Evolutionary conservation across 768 basidiomycete genomes (phyloP).

Genomic region (Phaeotremella fagi): DNA sequence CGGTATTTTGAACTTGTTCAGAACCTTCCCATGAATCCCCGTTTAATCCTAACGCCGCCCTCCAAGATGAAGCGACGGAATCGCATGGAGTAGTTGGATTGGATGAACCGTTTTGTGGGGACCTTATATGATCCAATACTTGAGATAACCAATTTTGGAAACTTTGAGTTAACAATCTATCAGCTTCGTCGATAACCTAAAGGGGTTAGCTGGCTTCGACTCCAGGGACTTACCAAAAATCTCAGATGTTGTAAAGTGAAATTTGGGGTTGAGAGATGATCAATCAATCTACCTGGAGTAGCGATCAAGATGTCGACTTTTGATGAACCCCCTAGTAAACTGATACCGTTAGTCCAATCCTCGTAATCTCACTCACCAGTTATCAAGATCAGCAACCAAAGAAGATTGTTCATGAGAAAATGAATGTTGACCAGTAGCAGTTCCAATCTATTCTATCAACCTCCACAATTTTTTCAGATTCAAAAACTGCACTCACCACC

Average conservation of each 20-base stretch:
- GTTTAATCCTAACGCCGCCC: slow-evolving; percentile 29
- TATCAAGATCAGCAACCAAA: slow-evolving; percentile 61
- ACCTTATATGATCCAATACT: slow-evolving; percentile 69
- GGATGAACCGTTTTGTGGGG: slow-evolving; percentile 38
- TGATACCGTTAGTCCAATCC: slow-evolving; percentile 36
- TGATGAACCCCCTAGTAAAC: slow-evolving; percentile 77
- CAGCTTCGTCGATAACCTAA: slow-evolving; percentile 95
- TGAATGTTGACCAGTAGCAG: slow-evolving; percentile 87
- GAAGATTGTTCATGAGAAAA: slow-evolving; percentile 86
- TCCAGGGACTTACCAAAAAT: slow-evolving; percentile 64
- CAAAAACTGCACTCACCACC: slow-evolving; percentile 56
- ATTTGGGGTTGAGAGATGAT: slow-evolving; percentile 84
- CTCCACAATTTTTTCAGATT: neutral
- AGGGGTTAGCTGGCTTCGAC: neutral
- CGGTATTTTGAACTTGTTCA: slow-evolving; percentile 15
- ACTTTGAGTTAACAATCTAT: slow-evolving; percentile 87
- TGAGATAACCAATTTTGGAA: slow-evolving; percentile 92
- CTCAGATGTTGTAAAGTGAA: slow-evolving; percentile 91
- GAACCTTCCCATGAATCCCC: slow-evolving; percentile 25
- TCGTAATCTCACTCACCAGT: slow-evolving; percentile 51
- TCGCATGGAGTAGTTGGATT: slow-evolving; percentile 17
- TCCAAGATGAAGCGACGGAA: slow-evolving; percentile 36
- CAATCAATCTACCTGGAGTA: slow-evolving; percentile 90
- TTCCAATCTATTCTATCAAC: slow-evolving; percentile 55
- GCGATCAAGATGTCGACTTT: slow-evolving; percentile 91